Evolutionary conservation across 2,329 filamentous ascomycete genomes (phyloP), one percentile per base, ranked within the genome.

Genomic region (Aspergillus terreus): DNA sequence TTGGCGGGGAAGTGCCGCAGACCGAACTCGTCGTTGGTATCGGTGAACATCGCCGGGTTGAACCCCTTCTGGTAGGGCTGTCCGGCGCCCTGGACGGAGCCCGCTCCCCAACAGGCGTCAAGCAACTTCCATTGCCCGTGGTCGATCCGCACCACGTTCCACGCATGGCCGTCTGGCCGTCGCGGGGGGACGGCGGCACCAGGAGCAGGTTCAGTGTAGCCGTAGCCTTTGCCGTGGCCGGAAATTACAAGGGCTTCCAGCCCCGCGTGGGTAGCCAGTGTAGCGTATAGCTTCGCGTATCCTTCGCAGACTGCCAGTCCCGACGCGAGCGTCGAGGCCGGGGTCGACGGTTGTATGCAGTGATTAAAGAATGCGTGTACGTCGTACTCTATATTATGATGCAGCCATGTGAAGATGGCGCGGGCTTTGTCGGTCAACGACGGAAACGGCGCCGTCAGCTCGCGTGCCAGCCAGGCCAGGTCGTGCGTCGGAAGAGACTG

Each of bases 101-200:
- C 92, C 0, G 92, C 90, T 36, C 94, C 94, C 94, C 94, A 99
- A 67, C 92, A 97, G 0, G 87, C 73, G 64, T 99, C 94, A 45
- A 97, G 74, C 1, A 97, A 80, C 71, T 96, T 96, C 92, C 92
- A 97, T 58, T 84, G 82, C 2, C 89, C 90, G 23, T 85, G 82
- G 62, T 97, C 92, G 52, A 97, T 90, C 47, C 84, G 81, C 6
- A 96, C 90, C 0, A 88, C 92, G 64, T 96, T 96, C 94, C 94
- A 96, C 0, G 94, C 92, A 70, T 97, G 92, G 1, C 82, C 78
- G 11, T 33, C 32, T 0, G 81, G 73, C 47, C 85, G 75, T 17
- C 79, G 80, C 0, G 83, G 79, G 2, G 92, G 92, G 0, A 87
- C 68, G 0, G 81, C 75, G 47, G 87, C 78, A 3, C 87, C 88